Percentiles rank a stretch among this genome's conserved stretches.
phyloP scores from a whole-genome alignment of 1,284 basidiomycete species.

The Cryptococcus sp. region DNA sequence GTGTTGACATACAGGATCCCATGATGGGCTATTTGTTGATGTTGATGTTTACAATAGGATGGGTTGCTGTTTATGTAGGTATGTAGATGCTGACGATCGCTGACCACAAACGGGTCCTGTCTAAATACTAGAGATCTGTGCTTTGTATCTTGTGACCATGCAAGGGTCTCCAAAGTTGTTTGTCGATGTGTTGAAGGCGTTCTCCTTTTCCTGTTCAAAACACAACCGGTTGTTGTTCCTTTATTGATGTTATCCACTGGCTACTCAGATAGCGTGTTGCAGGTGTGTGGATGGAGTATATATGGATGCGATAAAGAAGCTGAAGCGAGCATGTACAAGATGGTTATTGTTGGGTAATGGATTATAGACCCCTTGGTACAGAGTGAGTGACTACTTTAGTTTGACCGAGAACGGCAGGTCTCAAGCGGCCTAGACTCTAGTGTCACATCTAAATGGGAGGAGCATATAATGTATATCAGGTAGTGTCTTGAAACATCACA shows the following conservation, averaged over 20 bases:
- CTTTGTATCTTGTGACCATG: not conserved
- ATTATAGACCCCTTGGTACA: too few species aligned
- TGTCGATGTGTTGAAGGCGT: not conserved
- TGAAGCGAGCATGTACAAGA: not conserved
- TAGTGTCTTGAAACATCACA: too few species aligned
- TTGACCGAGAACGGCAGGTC: not conserved
- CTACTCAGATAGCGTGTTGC: not conserved
- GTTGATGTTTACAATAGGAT: not conserved
- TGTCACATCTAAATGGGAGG: not conserved
- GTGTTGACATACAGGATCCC: not conserved
- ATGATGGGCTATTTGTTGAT: not conserved
- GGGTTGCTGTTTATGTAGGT: not conserved
- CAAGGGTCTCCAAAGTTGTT: too few species aligned
- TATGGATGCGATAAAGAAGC: not conserved
- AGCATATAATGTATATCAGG: not conserved
- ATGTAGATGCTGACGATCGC: not conserved
- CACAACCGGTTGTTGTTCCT: not conserved
- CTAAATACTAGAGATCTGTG: not conserved
- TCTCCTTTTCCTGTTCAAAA: not conserved
- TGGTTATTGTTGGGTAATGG: not conserved
- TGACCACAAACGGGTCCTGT: not conserved
- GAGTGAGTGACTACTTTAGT: too few species aligned
- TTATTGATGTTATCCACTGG: not conserved
- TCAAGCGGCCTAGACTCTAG: not conserved
- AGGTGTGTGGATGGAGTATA: not conserved